phyloP scores from a whole-genome alignment of 140 eudicot genomes.

The Erigeron philadelphicus region DNA sequence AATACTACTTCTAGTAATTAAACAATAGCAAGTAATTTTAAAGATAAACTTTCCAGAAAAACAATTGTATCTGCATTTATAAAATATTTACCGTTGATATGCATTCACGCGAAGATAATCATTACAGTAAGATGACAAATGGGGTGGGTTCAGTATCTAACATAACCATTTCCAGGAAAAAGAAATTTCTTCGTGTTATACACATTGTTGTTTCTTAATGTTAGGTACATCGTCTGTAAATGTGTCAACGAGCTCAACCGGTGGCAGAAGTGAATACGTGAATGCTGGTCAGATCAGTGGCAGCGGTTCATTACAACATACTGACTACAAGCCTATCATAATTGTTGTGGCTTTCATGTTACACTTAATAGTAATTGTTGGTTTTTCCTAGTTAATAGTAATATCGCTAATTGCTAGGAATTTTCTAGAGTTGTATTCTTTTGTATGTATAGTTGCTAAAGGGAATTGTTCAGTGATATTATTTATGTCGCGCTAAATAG shows the following conservation, averaged over 20 bases:
- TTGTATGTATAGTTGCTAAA: slow-evolving; percentile 36
- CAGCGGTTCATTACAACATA: slow-evolving; percentile 34
- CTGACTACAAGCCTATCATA: slow-evolving; percentile 25
- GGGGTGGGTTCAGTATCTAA: neutral
- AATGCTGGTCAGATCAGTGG: slow-evolving; percentile 55
- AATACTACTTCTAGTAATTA: no score
- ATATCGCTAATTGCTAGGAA: slow-evolving; percentile 10
- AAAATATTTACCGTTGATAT: neutral
- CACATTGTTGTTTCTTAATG: neutral
- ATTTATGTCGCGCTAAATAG: slow-evolving; percentile 22
- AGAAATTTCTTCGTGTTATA: no score
- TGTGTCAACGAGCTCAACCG: slow-evolving; percentile 54
- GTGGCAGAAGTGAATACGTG: slow-evolving; percentile 59
- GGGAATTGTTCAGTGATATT: slow-evolving; percentile 24
- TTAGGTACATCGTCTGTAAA: slow-evolving; percentile 72
- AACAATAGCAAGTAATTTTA: neutral
- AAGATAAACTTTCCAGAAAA: neutral
- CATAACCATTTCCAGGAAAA: neutral
- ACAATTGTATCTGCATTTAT: neutral
- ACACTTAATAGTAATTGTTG: slow-evolving; percentile 27
- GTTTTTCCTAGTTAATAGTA: slow-evolving; percentile 19
- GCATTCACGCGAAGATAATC: neutral
- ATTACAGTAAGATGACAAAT: neutral
- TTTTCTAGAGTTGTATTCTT: slow-evolving; percentile 27
- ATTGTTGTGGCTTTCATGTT: slow-evolving; percentile 31